Percentiles rank a stretch among this genome's conserved stretches.
These are phyloP conservation scores for Irpex sp. DNA, from an alignment of 1,284 basidiomycete genomes.

Conservation along the genomic window DNA sequence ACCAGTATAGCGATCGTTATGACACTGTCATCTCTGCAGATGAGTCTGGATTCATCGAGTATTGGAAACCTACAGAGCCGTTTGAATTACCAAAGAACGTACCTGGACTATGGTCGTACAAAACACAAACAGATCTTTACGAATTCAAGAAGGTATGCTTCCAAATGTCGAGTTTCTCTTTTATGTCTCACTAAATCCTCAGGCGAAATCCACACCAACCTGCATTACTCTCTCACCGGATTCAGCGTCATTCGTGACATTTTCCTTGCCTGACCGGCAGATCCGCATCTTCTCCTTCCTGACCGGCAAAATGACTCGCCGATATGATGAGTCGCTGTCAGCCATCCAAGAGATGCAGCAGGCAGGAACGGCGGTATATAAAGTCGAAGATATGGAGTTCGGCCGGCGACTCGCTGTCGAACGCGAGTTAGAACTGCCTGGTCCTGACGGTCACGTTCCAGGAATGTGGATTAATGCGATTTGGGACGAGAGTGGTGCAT, in stretches of 20 bases:
- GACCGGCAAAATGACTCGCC: slow-evolving; percentile 84
- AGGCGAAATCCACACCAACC: slow-evolving; percentile 90
- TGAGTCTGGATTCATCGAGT: slow-evolving; percentile 93
- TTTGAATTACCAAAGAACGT: slow-evolving; percentile 81
- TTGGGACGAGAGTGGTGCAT: slow-evolving; percentile 97
- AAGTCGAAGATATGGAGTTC: slow-evolving; percentile 99
- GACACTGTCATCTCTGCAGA: slow-evolving; percentile 95
- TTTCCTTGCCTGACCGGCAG: slow-evolving; percentile 90
- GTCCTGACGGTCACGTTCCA: slow-evolving; percentile 64
- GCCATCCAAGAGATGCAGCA: slow-evolving; percentile 98
- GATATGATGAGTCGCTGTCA: slow-evolving; percentile 91
- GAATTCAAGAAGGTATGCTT: slow-evolving; percentile 90
- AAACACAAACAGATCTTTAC: slow-evolving; percentile 91
- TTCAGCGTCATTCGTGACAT: slow-evolving; percentile 84
- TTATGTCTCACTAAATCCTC: not conserved
- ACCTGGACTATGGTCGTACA: slow-evolving; percentile 85
- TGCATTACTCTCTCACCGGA: slow-evolving; percentile 90
- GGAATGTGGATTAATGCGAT: slow-evolving; percentile 82
- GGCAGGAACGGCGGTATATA: slow-evolving; percentile 86
- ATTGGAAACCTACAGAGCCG: slow-evolving; percentile 89
- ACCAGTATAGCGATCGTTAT: slow-evolving; percentile 85
- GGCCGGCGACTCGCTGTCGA: slow-evolving; percentile 93
- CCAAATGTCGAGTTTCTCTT: not conserved
- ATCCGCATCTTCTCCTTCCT: slow-evolving; percentile 93
- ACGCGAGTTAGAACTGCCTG: slow-evolving; percentile 82